Conservation (phyloP, 441 rosid genomes). For the Theobroma grandiflorum region DNA sequence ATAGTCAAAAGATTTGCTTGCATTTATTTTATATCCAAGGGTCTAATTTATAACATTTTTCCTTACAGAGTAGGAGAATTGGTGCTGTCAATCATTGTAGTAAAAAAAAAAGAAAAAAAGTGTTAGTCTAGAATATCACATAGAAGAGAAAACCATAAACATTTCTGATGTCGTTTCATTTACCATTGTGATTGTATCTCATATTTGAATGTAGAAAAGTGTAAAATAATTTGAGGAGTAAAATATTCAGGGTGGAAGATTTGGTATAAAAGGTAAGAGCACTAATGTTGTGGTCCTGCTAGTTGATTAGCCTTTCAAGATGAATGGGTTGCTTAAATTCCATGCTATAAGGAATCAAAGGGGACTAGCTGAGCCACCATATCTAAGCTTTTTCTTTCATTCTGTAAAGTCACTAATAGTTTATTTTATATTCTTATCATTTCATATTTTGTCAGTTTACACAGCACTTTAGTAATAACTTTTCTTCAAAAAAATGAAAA, state of each 20-base stretch:
- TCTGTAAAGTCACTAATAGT: slow-evolving; percentile 17
- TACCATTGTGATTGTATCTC: background rate
- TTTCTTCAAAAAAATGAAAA: background rate
- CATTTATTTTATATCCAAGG: background rate
- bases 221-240: background rate
- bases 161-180: background rate
- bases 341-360: slow-evolving; percentile 22
- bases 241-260: slow-evolving; percentile 3
- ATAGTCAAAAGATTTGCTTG: background rate
- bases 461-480: background rate
- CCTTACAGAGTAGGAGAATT: background rate
- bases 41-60: background rate
- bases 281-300: slow-evolving; percentile 10
- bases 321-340: background rate
- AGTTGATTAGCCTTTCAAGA: background rate
- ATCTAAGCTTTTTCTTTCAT: slow-evolving; percentile 20
- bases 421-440: slow-evolving; percentile 17
- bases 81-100: background rate
- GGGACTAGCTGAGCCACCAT: slow-evolving; percentile 17
- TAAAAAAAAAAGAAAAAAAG: too few relatives aligned
- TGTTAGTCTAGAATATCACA: background rate
- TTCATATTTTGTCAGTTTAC: slow-evolving; percentile 18
- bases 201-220: too few relatives aligned
- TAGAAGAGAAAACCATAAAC: background rate
- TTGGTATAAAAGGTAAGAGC: slow-evolving; percentile 16